phyloP scores from a whole-genome alignment of 805 yeast species.

The Isabelozyma heimii region DNA sequence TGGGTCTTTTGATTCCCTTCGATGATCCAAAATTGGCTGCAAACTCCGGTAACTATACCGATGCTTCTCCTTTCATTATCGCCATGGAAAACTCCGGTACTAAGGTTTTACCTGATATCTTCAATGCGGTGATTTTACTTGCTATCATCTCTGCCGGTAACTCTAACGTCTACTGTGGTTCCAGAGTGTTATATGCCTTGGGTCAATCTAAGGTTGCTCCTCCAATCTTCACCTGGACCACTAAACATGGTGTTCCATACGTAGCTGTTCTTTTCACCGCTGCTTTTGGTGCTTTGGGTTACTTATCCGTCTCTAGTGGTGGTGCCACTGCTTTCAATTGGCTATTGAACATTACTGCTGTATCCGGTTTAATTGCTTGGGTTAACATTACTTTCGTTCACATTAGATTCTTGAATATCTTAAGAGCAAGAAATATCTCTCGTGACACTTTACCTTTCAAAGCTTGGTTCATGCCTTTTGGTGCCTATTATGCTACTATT shows the following conservation, averaged over 20 bases:
- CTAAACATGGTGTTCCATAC: conserved; percentile 60
- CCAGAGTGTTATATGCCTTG: conserved; percentile 64
- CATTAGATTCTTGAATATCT: conserved; percentile 65
- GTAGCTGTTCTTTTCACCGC: conserved; percentile 57
- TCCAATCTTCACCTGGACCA: conserved; percentile 45
- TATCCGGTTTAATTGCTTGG: conserved; percentile 76
- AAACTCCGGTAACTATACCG: conserved; percentile 37
- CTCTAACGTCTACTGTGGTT: conserved; percentile 70
- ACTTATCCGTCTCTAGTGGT: conserved; percentile 50
- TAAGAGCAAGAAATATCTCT: conserved; percentile 60
- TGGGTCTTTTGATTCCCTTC: conserved; percentile 69
- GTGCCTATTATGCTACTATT: conserved; percentile 61
- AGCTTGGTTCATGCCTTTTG: conserved; percentile 66
- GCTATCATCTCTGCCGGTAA: conserved; percentile 80
- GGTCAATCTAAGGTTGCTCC: conserved; percentile 63
- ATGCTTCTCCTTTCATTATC: conserved; percentile 68
- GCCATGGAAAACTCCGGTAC: conserved; percentile 72
- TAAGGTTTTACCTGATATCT: conserved; percentile 60
- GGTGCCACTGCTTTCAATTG: conserved; percentile 65
- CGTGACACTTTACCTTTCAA: conserved; percentile 73
- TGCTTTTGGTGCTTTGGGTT: conserved; percentile 62
- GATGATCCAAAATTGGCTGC: conserved; percentile 54
- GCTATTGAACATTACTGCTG: conserved; percentile 74
- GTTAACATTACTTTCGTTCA: conserved; percentile 62
- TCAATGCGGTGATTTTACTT: conserved; percentile 65